Evolutionary conservation across 2,329 filamentous ascomycete species (phyloP).

Genomic region (Sporothrix pallida): DNA sequence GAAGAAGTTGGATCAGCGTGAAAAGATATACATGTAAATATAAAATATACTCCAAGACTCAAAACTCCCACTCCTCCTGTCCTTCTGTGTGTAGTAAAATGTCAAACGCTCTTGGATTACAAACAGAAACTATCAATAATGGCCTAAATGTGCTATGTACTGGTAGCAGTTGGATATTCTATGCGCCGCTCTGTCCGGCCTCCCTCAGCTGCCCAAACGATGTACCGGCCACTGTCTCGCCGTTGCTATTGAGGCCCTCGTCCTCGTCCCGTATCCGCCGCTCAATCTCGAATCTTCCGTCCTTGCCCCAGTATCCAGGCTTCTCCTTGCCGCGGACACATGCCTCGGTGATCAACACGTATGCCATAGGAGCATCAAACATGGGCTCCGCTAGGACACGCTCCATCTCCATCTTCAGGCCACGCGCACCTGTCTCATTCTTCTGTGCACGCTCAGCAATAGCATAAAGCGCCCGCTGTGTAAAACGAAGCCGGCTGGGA

Average conservation of each 20-base stretch:
- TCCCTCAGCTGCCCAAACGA: conserved; percentile 53
- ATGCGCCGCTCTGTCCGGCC: conserved; percentile 57
- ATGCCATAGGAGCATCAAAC: conserved; percentile 79
- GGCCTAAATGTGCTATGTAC: not conserved
- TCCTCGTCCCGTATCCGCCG: conserved; percentile 70
- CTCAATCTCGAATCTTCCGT: conserved; percentile 72
- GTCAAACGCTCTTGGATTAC: no score
- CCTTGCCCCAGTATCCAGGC: conserved; percentile 69
- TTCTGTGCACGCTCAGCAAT: conserved; percentile 71
- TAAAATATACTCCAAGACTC: no score
- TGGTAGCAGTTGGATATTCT: conserved; percentile 32
- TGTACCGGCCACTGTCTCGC: not conserved
- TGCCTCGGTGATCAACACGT: conserved; percentile 74
- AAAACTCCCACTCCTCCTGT: no score
- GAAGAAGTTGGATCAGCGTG: not conserved
- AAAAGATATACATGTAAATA: conserved; percentile 26
- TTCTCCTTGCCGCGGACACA: conserved; percentile 69
- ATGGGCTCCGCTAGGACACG: conserved; percentile 78
- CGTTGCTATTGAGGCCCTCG: conserved; percentile 32
- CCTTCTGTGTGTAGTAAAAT: no score
- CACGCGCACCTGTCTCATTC: conserved; percentile 76
- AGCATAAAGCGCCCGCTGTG: conserved; percentile 76
- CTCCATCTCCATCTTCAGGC: conserved; percentile 81
- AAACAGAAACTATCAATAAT: not conserved
- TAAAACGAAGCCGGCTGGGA: conserved; percentile 83